phyloP scores from a whole-genome alignment of 176 grass and related monocot species.

The Hyparrhenia diplandra region DNA sequence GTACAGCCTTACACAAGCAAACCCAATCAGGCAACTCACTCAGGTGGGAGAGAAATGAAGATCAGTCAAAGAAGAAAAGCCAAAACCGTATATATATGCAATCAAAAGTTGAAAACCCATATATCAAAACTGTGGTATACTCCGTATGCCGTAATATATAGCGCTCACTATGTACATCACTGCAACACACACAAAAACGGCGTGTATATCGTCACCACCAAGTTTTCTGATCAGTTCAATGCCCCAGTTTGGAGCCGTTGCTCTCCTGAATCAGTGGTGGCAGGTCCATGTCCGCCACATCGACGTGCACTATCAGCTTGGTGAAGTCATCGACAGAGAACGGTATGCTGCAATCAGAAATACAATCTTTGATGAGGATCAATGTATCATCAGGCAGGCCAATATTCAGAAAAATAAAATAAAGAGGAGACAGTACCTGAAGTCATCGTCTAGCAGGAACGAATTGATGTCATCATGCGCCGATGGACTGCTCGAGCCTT shows the following conservation, averaged over 20 bases:
- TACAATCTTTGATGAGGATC: neutral
- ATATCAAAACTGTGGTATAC: constrained; percentile 40
- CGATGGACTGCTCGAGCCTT: constrained; percentile 33
- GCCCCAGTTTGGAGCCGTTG: constrained; percentile 10
- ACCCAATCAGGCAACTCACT: constrained; percentile 26
- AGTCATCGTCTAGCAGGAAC: constrained; percentile 65
- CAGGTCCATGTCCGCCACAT: constrained; percentile 41
- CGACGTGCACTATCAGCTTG: constrained; percentile 33
- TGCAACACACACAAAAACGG: neutral
- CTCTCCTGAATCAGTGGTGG: constrained; percentile 31
- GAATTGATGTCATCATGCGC: constrained; percentile 58
- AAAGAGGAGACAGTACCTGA: constrained; percentile 26
- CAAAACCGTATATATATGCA: neutral
- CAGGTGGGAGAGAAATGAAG: neutral
- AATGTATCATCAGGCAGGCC: neutral
- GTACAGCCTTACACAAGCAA: constrained; percentile 29
- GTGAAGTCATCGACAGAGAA: constrained; percentile 48
- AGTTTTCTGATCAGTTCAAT: neutral
- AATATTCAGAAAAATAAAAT: neutral
- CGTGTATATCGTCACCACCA: neutral
- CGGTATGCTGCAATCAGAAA: constrained; percentile 45
- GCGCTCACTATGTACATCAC: constrained; percentile 35
- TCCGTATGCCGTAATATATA: constrained; percentile 4
- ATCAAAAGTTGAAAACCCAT: neutral
- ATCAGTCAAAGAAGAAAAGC: neutral